Evolutionary conservation across 345 rosid genomes (phyloP), one percentile per base, ranked within the genome.

Genomic region (Salix exigua): DNA sequence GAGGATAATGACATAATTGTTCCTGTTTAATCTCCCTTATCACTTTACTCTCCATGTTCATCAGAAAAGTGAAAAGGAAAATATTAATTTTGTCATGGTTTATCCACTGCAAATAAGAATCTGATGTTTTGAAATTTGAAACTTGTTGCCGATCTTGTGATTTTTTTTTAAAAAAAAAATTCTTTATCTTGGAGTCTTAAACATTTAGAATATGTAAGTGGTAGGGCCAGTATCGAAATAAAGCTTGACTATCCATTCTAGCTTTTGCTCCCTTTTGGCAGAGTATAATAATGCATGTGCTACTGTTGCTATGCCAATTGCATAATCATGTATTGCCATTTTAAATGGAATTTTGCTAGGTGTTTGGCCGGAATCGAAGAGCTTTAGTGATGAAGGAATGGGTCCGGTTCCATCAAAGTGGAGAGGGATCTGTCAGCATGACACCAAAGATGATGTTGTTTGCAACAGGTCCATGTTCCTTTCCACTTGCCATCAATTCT

Each of bases 361-460:
- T 48, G 89, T 90, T 68, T 90, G 92, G 94, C 88, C 91, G 0
- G 92, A 88, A 73, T 86, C 90, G 25, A 85, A 84, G 81, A 88
- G 94, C 80, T 90, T 90, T 73, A 75, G 81, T 75, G 92, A 87
- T 28, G 85, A 87, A 68, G 91, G 89, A 16, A 76, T 83, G 78
- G 89, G 91, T 66, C 71, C 66, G 26, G 72, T 86, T 68, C 94
- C 94, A 7, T 76, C 88, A 51, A 86, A 80, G 60, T 90, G 94
- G 92, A 75, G 79, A 66, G 94, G 94, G 42, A 68, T 38, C 37
- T 90, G 94, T 77, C 80, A 85, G 33, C 14, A 70, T 23, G 82
- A 68, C 46, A 25, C 69, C 25, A 31, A 61, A 73, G 79, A 61
- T 11, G 78, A 58, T 33, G 73, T 88, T 81, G 80, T 53, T 63